Base-by-base conservation (phyloP, 1,284 basidiomycete species). In the Vanrija sp. region DNA sequence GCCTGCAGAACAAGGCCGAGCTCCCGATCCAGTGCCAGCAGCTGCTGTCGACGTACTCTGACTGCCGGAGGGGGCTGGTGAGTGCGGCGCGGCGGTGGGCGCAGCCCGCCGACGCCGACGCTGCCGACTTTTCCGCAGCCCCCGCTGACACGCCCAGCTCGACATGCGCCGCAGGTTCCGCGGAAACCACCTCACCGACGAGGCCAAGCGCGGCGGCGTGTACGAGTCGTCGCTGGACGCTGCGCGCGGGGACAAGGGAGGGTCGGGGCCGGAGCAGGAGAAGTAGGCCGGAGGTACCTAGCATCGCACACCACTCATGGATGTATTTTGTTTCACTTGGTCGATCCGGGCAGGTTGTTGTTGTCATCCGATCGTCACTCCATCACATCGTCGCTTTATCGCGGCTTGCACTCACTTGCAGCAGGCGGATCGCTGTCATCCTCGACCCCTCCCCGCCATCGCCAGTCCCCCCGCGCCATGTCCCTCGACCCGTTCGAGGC, bases 401-500 rank as follows among this genome's bases (percentile, higher is more conserved):
- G 4, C 24, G 24, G 5, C 24, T 9, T 9, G 24, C 24, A 25
- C 24, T 25, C 24, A 25, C n/a, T 25, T 25, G 9, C 31, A 31
- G 31, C 31, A 31, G 12, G 9, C 12, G 31, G 12, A 31, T 9
- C 10, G 31, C 31, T 9, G 31, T 4, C 31, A 31, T 31, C 27
- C 27, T 10, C 27, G 3, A 6, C 27, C 6, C 6, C 27, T 12
- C 10, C 10, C 6, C 27, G 8, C 27, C 27, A 6, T 12, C 27
- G 8, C 27, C 27, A 6, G 8, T 6, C 42, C n/a, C 24, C 16
- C 20, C 39, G 4, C 47, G 35, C 53, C 23, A 72, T 71, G 68
- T 73, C 75, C 6, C 89, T 92, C 85, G 89, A 93, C 73, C 87
- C 89, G 0, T 94, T 93, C 69, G 89, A 93, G 83, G 87, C 90